Base-by-base conservation (phyloP, 768 basidiomycete species). In the Scleroderma bovista region DNA sequence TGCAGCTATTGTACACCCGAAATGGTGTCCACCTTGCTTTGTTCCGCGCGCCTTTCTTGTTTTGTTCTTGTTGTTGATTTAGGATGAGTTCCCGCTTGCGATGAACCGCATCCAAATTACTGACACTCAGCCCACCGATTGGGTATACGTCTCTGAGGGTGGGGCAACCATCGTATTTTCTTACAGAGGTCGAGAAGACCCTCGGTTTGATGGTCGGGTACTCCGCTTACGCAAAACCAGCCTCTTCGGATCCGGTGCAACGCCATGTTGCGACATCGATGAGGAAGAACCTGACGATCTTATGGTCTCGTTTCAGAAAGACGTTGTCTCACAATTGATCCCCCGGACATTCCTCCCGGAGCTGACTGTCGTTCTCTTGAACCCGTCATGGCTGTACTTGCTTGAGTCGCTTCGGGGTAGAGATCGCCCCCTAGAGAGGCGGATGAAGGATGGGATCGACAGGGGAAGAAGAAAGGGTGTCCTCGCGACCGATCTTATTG, bases 111-210 rank as follows among this genome's bases (percentile, higher is more conserved):
- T 53, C 15, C 52, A 48, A 11, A 49, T 69, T 42, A 45, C 56
- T 15, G 47, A 65, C 42, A 74, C 59, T 26, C 60, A 56, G n/a
- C 73, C 72, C 1, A 48, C 44, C 11, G 71, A 88, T 64, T 98
- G 94, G 93, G 69, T 63, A 54, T 98, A 97, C 62, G 70, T 92
- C 19, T 84, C 91, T 1, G 95, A 97, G 71, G 95, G 95, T n/a
- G 91, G 88, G 17, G 87, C 91, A 17, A 87, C 90, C 6, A 80
- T 92, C 57, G 91, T 97, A 15, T 90, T 93, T 66, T 81, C 88
- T 8, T 95, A 94, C 61, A 56, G 60, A 10, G 90, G 93, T 0
- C 72, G 78, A 17, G 44, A 61, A 7, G 65, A 79, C 54, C 64
- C 76, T 2, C 50, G 64, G 8, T 86, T 85, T 62, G 66, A 75